A percentile compares a stretch with the other conserved stretches of the same genome.
Conservation (phyloP, 352 stramenopile species). For the Globisporangium heterothallicum region DNA sequence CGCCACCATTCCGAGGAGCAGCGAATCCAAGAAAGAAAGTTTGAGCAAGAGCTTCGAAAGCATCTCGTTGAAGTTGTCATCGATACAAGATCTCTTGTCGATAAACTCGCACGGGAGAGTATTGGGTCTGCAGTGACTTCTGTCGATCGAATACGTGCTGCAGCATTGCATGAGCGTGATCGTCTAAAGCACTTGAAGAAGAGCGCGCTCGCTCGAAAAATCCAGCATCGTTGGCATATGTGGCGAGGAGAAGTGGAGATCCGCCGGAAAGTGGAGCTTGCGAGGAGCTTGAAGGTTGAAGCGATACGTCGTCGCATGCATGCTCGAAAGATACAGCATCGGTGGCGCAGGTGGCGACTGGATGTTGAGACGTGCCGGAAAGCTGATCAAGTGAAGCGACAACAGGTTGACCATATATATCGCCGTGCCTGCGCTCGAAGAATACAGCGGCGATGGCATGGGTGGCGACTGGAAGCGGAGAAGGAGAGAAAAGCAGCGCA, state of each 20-base stretch:
- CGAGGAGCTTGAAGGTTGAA: neutral
- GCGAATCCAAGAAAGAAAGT: conserved; percentile 11
- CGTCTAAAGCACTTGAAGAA: conserved; percentile 18
- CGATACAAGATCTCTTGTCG: conserved; percentile 25
- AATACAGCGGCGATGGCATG: conserved; percentile 15
- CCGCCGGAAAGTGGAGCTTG: neutral
- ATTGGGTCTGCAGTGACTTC: conserved; percentile 9
- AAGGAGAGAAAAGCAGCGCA: conserved; percentile 9
- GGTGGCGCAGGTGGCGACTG: neutral
- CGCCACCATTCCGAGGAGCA: conserved; percentile 18
- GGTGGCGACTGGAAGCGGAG: conserved; percentile 9
- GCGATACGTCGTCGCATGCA: neutral
- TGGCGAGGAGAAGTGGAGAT: neutral
- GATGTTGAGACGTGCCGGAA: neutral
- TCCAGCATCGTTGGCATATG: conserved; percentile 15
- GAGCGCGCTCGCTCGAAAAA: conserved; percentile 11
- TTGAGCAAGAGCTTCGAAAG: conserved; percentile 19
- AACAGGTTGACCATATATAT: conserved; percentile 9
- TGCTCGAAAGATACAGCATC: conserved; percentile 3
- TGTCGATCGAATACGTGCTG: conserved; percentile 10
- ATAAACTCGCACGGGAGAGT: conserved; percentile 13
- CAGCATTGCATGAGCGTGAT: conserved; percentile 3
- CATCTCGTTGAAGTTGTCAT: conserved; percentile 31
- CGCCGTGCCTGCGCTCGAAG: conserved; percentile 9
- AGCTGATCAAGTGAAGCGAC: neutral